These are phyloP conservation scores for Eleusine coracana DNA, from an alignment of 176 grass and related monocot genomes.

Conservation along the genomic window DNA sequence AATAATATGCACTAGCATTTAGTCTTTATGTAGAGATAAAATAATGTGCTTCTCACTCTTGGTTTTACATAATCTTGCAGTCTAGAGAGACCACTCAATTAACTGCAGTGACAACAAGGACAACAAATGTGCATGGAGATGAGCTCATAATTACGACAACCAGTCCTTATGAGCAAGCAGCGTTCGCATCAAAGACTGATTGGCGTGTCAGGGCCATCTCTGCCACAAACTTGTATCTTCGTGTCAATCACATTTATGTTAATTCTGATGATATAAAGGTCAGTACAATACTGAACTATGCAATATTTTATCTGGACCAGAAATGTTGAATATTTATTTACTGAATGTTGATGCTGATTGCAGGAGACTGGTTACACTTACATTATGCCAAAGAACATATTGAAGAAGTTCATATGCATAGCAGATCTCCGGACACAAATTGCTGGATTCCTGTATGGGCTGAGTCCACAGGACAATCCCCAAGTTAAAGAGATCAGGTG, in stretches of 20 bases:
- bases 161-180: constrained; percentile 92
- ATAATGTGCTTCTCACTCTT: constrained; percentile 28
- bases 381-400: constrained; percentile 99
- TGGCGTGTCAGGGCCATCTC: constrained; percentile 98
- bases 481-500: constrained; percentile 98
- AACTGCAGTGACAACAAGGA: constrained; percentile 95
- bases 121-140: constrained; percentile 96
- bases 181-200: constrained; percentile 95
- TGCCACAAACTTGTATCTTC: constrained; percentile 98
- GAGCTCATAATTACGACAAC: constrained; percentile 97
- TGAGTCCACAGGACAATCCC: constrained; percentile 96
- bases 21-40: neutral
- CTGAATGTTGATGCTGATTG: constrained; percentile 30
- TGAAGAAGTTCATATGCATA: constrained; percentile 99
- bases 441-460: constrained; percentile 79
- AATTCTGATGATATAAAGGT: constrained; percentile 99
- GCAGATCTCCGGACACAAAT: constrained; percentile 96
- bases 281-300: neutral
- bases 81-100: constrained; percentile 92
- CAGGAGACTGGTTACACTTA: constrained; percentile 99
- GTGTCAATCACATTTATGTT: constrained; percentile 97
- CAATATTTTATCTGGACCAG: neutral
- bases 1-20: neutral
- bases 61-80: constrained; percentile 55
- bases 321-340: constrained; percentile 19